Base-by-base conservation (phyloP, 352 stramenopile species). In the Pythium rhizo-oryzae region DNA sequence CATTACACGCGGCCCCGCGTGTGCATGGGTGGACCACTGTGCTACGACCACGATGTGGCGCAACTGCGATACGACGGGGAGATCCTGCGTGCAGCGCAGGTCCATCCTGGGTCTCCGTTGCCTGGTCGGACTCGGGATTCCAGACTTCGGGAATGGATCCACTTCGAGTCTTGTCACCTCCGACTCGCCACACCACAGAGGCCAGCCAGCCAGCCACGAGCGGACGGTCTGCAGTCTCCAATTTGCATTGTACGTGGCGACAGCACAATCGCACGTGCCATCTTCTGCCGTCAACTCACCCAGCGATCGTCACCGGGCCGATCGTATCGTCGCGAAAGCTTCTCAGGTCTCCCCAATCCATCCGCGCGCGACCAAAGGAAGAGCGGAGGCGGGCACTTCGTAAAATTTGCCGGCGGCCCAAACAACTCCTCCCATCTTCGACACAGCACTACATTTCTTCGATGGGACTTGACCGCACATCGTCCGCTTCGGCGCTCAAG, bases 401-500 rank as follows among this genome's bases (percentile, higher is more conserved):
- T n/a, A 47, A 47, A 21, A 47, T 47, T 41, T 15, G 4, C 4
- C 41, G 13, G 41, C 41, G 13, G 15, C 41, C 41, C 18, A 47
- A n/a, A n/a, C 41, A n/a, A n/a, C 15, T 47, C 41, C 15, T 43
- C 37, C 37, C 37, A 43, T 43, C 37, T 18, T 12, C 4, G 37
- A 43, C 49, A 35, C 49, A 33, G 24, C 16, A 7, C 8, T 19
- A 33, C 28, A 33, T 2, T 33, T 6, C 6, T 33, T 6, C 21
- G 28, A 56, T 56, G 50, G 50, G 50, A 16, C 30, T 56, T 12
- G 50, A 56, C 50, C 18, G 18, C 12, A 35, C 24, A 12, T 56
- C 50, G 50, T 47, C 49, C n/a, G 49, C 49, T 2, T 30, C 21
- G 21, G 30, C 59, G 47, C 59, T 65, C 46, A 65, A 65, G 59